phyloP scores from a whole-genome alignment of 345 rosid species.

The Syzygium oleosum region DNA sequence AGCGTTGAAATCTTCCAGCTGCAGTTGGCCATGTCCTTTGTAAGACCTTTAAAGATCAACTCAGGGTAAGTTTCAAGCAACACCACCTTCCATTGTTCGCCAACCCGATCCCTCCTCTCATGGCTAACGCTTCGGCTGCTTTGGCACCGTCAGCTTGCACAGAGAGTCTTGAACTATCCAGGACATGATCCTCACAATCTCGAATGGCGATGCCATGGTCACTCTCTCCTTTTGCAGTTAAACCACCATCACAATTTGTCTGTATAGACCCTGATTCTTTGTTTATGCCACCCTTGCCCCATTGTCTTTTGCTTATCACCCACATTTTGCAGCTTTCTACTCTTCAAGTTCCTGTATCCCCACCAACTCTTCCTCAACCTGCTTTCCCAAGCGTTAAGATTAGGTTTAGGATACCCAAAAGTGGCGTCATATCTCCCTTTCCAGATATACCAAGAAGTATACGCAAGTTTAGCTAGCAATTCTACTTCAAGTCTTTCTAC shows the following conservation, averaged over 20 bases:
- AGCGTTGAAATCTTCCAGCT: not conserved
- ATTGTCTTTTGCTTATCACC: not conserved
- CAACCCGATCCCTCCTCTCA: not conserved
- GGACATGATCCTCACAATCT: not conserved
- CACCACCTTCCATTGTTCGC: not conserved
- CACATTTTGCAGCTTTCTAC: not conserved
- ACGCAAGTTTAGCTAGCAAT: not conserved
- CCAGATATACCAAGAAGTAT: not conserved
- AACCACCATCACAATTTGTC: not conserved
- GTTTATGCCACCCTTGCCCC: not conserved
- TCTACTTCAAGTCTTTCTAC: not conserved
- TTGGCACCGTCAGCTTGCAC: not conserved
- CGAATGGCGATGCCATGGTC: not conserved
- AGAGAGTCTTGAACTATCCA: not conserved
- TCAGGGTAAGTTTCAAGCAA: not conserved
- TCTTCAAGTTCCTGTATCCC: not conserved
- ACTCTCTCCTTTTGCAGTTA: not conserved
- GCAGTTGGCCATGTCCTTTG: not conserved
- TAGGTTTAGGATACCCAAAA: not conserved
- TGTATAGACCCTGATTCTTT: not conserved
- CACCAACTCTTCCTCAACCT: not conserved
- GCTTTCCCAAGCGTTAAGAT: not conserved
- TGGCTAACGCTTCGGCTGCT: not conserved
- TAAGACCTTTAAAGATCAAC: not conserved
- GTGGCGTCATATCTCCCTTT: not conserved